A percentile compares a stretch with the other conserved stretches of the same genome.
phyloP scores from a whole-genome alignment of 2,329 filamentous ascomycete genomes.

The Verticillium longisporum region DNA sequence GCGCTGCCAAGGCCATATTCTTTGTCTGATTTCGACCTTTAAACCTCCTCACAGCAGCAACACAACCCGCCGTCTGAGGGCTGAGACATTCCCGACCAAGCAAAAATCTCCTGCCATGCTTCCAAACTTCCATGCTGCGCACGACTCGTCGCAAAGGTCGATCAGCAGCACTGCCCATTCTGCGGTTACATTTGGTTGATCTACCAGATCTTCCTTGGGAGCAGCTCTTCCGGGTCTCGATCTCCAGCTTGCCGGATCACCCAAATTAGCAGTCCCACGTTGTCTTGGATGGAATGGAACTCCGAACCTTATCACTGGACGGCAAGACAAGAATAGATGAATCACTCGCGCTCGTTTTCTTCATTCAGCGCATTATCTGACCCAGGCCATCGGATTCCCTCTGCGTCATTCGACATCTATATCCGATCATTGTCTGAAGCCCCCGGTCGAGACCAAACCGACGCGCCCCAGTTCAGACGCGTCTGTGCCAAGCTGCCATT shows the following conservation, averaged over 20 bases:
- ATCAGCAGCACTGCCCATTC: neutral
- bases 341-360: neutral
- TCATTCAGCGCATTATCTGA: neutral
- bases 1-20: no score
- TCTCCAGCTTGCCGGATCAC: neutral
- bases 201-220: neutral
- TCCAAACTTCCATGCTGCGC: no score
- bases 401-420: neutral
- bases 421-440: neutral
- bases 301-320: neutral
- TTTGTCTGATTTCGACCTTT: no score
- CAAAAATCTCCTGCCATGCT: no score
- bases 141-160: no score
- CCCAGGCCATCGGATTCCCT: neutral
- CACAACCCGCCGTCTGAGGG: no score
- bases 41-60: no score
- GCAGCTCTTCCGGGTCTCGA: neutral
- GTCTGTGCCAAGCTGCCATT: neutral
- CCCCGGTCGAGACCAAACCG: neutral
- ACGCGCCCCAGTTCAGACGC: neutral
- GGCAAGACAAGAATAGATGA: neutral
- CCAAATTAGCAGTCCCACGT: neutral
- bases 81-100: no score
- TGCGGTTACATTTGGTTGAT: neutral
- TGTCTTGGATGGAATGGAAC: neutral